Evolutionary conservation across 306 rosid species (phyloP), one percentile per base, ranked within the genome.

Genomic region (Casuarina glauca): DNA sequence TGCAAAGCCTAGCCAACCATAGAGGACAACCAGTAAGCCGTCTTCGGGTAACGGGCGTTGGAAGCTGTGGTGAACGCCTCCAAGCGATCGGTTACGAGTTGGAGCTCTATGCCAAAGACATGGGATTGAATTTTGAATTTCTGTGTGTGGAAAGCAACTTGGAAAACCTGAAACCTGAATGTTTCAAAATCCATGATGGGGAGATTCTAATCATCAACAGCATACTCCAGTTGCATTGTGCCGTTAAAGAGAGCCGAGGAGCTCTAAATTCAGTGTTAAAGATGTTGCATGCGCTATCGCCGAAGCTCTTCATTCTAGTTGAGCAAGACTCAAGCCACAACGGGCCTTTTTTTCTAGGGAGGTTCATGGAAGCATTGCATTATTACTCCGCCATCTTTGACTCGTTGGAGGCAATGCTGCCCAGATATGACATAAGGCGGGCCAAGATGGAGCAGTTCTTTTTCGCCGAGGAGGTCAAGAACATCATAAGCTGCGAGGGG

Each of bases 401-500:
- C 69, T 90, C 98, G 2, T 64, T 94, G 20, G 97, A 94, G 75
- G 89, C 87, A n/a, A 89, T 88, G 96, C 64, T 89, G 36, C 96
- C 97, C 0, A 92, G 89, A 46, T 92, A 90, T 67, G 97, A 90
- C 76, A 94, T 97, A 0, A 83, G 89, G 53, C 78, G 96, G 16
- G 97, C 94, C 0, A 94, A 94, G 61, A 88, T 94, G 26, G 98
- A 94, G 44, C 98, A 92, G 32, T 92, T 92, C 79, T 92, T 85
- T 77, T 94, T 92, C 45, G 96, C 87, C 1, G 94, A 92, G 81
- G 97, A 94, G 91, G 92, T 94, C 54, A 90, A 92, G 87, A 94
- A 94, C 82, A 94, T 94, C 70, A 93, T 94, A 84, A 92, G 98
- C 83, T 88, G 91, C 44, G 97, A 94, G 85, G 98, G 98, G 16